These are phyloP conservation scores for Camellia oleifera DNA, from an alignment of 179 eudicot genomes.

Conservation along the genomic window DNA sequence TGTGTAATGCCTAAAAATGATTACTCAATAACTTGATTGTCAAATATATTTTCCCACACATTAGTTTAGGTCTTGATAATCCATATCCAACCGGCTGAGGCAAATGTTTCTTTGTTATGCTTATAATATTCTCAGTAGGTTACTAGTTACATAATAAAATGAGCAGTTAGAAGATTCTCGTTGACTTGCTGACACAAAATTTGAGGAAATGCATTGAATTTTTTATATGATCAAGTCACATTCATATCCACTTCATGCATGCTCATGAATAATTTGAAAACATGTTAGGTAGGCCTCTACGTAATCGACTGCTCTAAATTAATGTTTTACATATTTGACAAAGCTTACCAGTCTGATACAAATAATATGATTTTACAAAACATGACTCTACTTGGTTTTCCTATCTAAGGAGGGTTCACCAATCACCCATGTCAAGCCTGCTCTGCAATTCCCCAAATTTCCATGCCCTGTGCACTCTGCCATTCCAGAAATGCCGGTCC, in stretches of 20 bases:
- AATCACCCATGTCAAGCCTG: slow-evolving; percentile 21
- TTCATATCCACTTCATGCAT: slow-evolving; percentile 10
- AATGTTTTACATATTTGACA: slow-evolving; percentile 8
- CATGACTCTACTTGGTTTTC: background rate
- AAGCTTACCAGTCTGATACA: slow-evolving; percentile 7
- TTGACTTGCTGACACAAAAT: slow-evolving; percentile 14
- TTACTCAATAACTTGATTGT: background rate
- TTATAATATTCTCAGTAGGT: background rate
- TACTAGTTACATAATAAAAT: slow-evolving; percentile 16
- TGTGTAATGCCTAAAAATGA: background rate
- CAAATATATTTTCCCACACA: background rate
- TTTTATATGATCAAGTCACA: background rate
- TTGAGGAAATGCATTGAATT: background rate
- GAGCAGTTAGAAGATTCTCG: slow-evolving; percentile 22
- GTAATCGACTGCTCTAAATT: background rate
- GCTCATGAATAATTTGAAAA: slow-evolving; percentile 17
- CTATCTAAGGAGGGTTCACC: background rate
- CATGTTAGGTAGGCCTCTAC: slow-evolving; percentile 16
- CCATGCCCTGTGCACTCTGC: slow-evolving; percentile 18
- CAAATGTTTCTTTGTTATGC: background rate
- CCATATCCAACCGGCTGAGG: background rate
- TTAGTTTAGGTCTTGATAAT: background rate
- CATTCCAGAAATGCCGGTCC: background rate
- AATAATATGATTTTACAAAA: slow-evolving; percentile 8
- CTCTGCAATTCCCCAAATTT: background rate